Conservation (phyloP, 805 yeast species). For the Candida oleophila region DNA sequence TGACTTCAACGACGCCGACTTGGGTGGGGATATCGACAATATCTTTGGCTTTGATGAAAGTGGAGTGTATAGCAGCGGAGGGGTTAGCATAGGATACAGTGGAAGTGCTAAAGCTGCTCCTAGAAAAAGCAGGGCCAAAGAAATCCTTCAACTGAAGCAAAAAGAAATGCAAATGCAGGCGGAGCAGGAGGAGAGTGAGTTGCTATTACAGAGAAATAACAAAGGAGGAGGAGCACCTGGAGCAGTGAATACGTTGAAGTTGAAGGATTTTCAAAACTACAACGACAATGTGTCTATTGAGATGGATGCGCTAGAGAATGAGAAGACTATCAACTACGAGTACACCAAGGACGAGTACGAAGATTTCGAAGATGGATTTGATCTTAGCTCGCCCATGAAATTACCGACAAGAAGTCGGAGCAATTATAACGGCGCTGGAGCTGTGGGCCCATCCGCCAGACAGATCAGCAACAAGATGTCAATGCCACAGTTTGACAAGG, state of each 20-base stretch:
- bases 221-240: constrained; percentile 12
- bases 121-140: constrained; percentile 3
- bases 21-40: constrained; percentile 33
- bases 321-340: constrained; percentile 35
- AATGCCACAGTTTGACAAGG: constrained; percentile 5
- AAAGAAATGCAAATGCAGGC: constrained; percentile 29
- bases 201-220: constrained; percentile 13
- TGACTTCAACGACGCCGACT: constrained; percentile 36
- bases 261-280: constrained; percentile 23
- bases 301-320: constrained; percentile 24
- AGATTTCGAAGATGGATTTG: constrained; percentile 38
- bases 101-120: neutral
- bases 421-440: neutral
- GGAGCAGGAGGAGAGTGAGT: constrained; percentile 32
- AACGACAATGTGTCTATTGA: constrained; percentile 10
- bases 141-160: constrained; percentile 15
- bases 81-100: constrained; percentile 1
- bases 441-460: neutral
- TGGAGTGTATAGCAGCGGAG: constrained; percentile 28
- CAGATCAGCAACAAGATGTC: neutral
- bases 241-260: constrained; percentile 27
- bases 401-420: constrained; percentile 2
- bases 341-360: constrained; percentile 38
- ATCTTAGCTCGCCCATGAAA: constrained; percentile 12
- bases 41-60: constrained; percentile 38